Evolutionary conservation across 108 stramenopile genomes (phyloP).

Genomic region (Skeletonema menzelii): DNA sequence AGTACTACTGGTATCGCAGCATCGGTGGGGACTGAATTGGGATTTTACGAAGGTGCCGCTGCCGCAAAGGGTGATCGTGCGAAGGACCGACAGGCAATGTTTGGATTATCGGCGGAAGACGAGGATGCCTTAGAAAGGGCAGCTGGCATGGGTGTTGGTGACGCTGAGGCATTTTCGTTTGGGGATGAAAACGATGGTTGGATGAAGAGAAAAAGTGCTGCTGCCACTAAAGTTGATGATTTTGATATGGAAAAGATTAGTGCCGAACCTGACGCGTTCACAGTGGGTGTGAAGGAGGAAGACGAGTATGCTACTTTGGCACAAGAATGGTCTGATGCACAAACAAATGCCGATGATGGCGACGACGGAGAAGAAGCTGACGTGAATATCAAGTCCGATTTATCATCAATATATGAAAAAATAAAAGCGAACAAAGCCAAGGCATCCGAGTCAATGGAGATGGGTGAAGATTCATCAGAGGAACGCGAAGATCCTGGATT

Average conservation of each 20-base stretch:
- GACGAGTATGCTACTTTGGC: not conserved
- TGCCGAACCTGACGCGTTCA: slow-evolving; percentile 41
- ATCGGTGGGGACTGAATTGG: slow-evolving; percentile 83
- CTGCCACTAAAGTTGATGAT: slow-evolving; percentile 6
- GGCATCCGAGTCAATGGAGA: slow-evolving; percentile 27
- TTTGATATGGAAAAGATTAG: slow-evolving; percentile 12
- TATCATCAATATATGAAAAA: slow-evolving; percentile 52
- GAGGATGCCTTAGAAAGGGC: slow-evolving; percentile 71
- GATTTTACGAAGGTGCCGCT: slow-evolving; percentile 80
- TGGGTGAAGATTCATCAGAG: slow-evolving; percentile 18
- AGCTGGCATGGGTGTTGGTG: slow-evolving; percentile 59
- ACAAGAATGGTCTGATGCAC: slow-evolving; percentile 1
- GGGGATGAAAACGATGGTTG: slow-evolving; percentile 26
- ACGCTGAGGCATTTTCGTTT: slow-evolving; percentile 59
- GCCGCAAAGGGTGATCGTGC: slow-evolving; percentile 69
- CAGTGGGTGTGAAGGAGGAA: slow-evolving; percentile 34
- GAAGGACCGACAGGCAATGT: slow-evolving; percentile 63
- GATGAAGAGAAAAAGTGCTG: slow-evolving; percentile 8
- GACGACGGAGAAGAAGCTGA: slow-evolving; percentile 5
- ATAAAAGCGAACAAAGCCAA: slow-evolving; percentile 68
- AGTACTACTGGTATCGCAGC: slow-evolving; percentile 63
- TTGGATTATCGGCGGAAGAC: slow-evolving; percentile 28
- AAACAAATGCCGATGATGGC: not conserved
- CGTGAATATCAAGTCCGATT: slow-evolving; percentile 15
- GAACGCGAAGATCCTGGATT: slow-evolving; percentile 72